Percentiles rank a stretch among this genome's conserved stretches.
Evolutionary conservation across 2,329 filamentous ascomycete genomes (phyloP).

Genomic region (Magnaporthiopsis rhizophila): DNA sequence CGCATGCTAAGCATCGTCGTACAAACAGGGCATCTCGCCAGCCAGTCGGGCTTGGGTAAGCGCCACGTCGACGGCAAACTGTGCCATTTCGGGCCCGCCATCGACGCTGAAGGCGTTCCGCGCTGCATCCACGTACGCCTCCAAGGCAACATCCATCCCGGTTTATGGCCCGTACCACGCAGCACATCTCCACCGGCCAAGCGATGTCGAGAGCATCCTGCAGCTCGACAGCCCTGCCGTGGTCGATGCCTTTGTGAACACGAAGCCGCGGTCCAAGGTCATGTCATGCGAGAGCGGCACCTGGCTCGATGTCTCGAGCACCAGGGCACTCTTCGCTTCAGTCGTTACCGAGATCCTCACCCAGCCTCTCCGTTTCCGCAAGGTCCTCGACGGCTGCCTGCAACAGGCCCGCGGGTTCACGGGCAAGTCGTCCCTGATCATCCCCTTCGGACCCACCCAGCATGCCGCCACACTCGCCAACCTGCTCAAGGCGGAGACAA

Average conservation of each 20-base stretch:
- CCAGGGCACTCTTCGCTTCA: conserved; percentile 31
- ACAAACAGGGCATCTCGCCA: conserved; percentile 29
- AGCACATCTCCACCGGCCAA: conserved; percentile 38
- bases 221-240: conserved; percentile 32
- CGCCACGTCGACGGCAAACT: conserved; percentile 36
- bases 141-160: conserved; percentile 38
- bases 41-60: conserved; percentile 46
- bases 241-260: conserved; percentile 29
- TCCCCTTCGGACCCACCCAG: conserved; percentile 43
- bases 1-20: conserved; percentile 7
- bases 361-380: conserved; percentile 38
- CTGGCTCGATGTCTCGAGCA: conserved; percentile 31
- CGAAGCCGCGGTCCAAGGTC: conserved; percentile 36
- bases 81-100: conserved; percentile 49
- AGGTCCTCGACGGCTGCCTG: conserved; percentile 39
- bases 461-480: conserved; percentile 37
- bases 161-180: conserved; percentile 52
- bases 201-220: conserved; percentile 37
- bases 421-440: conserved; percentile 33
- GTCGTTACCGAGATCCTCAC: conserved; percentile 42
- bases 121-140: conserved; percentile 19
- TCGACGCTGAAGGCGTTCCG: conserved; percentile 34
- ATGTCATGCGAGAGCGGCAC: conserved; percentile 43
- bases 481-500: conserved; percentile 32
- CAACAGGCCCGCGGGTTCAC: conserved; percentile 31